phyloP scores from a whole-genome alignment of 208 protist genomes.

The Trypanosoma lewisi region DNA sequence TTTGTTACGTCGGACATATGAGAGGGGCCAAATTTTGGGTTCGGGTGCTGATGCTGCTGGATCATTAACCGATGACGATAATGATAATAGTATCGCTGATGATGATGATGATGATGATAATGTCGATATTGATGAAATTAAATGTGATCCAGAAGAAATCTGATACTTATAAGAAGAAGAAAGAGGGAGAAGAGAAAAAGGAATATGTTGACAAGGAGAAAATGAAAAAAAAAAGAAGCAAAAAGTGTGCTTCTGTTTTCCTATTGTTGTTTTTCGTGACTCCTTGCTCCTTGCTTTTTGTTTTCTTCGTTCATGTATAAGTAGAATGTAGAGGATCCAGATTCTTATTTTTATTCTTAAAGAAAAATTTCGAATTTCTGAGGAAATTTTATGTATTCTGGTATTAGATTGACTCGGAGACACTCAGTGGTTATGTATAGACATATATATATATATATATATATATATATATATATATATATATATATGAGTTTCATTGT shows the following conservation, averaged over 20 bases:
- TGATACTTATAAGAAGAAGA: background rate
- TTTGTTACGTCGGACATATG: background rate
- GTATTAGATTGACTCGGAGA: conserved; percentile 7
- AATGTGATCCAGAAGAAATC: conserved; percentile 14
- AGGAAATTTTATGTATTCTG: conserved; percentile 22
- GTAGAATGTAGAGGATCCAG: background rate
- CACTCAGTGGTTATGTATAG: background rate
- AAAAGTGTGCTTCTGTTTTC: conserved; percentile 1
- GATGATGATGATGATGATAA: conserved; percentile 11
- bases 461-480: background rate
- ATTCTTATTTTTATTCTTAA: background rate
- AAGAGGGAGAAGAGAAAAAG: background rate
- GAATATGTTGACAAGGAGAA: background rate
- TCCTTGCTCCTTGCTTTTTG: background rate
- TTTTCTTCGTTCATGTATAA: conserved; percentile 14
- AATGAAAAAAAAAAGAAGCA: no score
- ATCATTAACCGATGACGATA: background rate
- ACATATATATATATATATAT: background rate
- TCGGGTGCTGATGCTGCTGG: background rate
- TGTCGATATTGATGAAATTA: conserved; percentile 10
- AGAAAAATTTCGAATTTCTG: background rate
- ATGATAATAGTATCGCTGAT: conserved; percentile 5
- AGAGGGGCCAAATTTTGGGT: background rate
- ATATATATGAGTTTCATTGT: background rate
- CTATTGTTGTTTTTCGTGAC: conserved; percentile 18